These are phyloP conservation scores for Rhizopus arrhizus DNA, from an alignment of 371 early-diverging fungal genomes.

Conservation along the genomic window DNA sequence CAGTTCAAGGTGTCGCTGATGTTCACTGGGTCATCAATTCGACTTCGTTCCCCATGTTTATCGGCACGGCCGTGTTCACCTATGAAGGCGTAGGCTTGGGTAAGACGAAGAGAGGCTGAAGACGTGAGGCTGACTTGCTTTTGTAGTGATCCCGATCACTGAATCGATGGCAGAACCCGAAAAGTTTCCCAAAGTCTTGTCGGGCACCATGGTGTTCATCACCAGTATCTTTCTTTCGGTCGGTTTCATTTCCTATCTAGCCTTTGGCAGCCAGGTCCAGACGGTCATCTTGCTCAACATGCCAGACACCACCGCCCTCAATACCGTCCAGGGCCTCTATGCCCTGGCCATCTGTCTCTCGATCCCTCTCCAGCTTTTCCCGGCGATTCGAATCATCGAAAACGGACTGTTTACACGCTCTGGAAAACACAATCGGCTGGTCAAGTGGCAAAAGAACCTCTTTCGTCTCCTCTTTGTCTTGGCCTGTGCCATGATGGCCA, in stretches of 20 bases:
- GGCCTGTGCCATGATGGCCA: slow-evolving; percentile 69
- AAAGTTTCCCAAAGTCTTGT: slow-evolving; percentile 74
- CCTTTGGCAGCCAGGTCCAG: slow-evolving; percentile 79
- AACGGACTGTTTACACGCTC: slow-evolving; percentile 64
- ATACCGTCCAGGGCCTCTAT: slow-evolving; percentile 75
- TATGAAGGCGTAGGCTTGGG: slow-evolving; percentile 87
- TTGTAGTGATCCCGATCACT: slow-evolving; percentile 63
- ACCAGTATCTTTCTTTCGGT: slow-evolving; percentile 71
- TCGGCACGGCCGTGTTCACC: slow-evolving; percentile 89
- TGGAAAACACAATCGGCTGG: slow-evolving; percentile 62
- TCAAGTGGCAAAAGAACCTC: slow-evolving; percentile 89
- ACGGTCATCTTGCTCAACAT: slow-evolving; percentile 82
- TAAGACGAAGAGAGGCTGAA: slow-evolving; percentile 13
- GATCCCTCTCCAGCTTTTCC: slow-evolving; percentile 85
- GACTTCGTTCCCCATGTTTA: slow-evolving; percentile 73
- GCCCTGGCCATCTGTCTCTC: slow-evolving; percentile 83
- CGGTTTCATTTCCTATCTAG: slow-evolving; percentile 76
- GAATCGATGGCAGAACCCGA: slow-evolving; percentile 84
- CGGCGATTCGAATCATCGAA: slow-evolving; percentile 88
- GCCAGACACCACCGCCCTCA: slow-evolving; percentile 63
- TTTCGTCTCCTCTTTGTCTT: slow-evolving; percentile 66
- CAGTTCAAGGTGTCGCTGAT: slow-evolving; percentile 57
- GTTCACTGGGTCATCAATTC: slow-evolving; percentile 58
- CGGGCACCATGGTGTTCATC: slow-evolving; percentile 70
- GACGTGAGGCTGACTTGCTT: background rate